Conservation (phyloP, 495 filamentous ascomycete genomes). For the Penicillium lividum region DNA sequence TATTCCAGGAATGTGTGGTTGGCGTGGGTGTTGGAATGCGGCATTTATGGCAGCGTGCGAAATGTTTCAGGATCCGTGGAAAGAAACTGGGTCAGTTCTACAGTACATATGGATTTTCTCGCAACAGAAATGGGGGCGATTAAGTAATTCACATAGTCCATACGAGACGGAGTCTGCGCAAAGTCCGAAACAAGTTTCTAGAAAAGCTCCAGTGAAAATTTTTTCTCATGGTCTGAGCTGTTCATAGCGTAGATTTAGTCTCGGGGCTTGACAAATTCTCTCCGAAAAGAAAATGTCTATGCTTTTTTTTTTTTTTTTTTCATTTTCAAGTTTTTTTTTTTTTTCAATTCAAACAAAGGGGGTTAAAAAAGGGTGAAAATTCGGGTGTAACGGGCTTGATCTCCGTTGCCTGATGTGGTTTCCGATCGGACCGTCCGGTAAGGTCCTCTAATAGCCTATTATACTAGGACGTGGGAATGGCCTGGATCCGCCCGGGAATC, state of each 20-base stretch:
- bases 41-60: not conserved
- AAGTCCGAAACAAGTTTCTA: not conserved
- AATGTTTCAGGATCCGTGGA: not conserved
- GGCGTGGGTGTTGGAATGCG: constrained; percentile 7
- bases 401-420: constrained; percentile 25
- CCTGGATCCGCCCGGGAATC: constrained; percentile 12
- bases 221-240: constrained; percentile 7
- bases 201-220: not conserved
- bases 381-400: constrained; percentile 3
- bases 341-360: not conserved
- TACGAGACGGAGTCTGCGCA: not conserved
- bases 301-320: not conserved
- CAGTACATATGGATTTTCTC: not conserved
- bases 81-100: not conserved
- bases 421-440: constrained; percentile 28
- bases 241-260: constrained; percentile 1
- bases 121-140: not conserved
- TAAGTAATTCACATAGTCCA: not conserved
- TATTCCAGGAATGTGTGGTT: constrained; percentile 1
- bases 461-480: not conserved
- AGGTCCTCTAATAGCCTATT: not conserved
- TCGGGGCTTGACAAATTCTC: not conserved
- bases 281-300: not conserved
- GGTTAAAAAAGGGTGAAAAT: not conserved
- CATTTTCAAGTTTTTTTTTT: not conserved